Base-by-base conservation (phyloP, 2,329 filamentous ascomycete genomes). In the Fusarium chaquense region DNA sequence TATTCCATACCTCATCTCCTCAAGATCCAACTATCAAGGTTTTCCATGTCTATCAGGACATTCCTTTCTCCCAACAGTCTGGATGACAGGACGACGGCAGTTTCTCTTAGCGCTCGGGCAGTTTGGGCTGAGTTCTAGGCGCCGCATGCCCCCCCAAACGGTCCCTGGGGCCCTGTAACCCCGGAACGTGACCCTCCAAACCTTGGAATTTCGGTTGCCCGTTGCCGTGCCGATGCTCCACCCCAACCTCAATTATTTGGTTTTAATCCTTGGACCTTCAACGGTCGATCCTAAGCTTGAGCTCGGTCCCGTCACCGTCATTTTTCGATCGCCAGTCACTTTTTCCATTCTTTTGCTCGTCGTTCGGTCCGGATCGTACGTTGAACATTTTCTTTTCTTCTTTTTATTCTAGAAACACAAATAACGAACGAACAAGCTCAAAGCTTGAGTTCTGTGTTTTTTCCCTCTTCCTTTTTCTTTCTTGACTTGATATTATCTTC, bases 191-290 rank as follows among this genome's bases (percentile, higher is more conserved):
- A 64, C 60, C 44, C 51, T 65, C 44, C 56, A 47, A 57, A 49
- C 53, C 51, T 46, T 64, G 61, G 59, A 64, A 65, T 64, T 50
- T 55, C n/a, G 35, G 49, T 51, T 13, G 18, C n/a, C 41, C 62
- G 62, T 65, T 65, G 62, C 62, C 41, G 52, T 65, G 62, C 62
- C 62, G 62, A 65, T 65, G 50, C 60, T 46, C 62, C 62, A 65
- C 52, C 40, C 38, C 38, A 12, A 26, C 49, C 32, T 38, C 44
- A 30, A 58, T 64, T 65, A 60, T 65, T 65, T 65, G 38, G 52
- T 41, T 52, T 52, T 52, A 52, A 20, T 30, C 49, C 49, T 20
- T 20, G 20, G 20, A 52, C 49, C 49, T 38, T 38, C 24, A 52
- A 52, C 49, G 49, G 49, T 52, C 35, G 35, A 52, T 64, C 59